Base-by-base conservation (phyloP, 768 basidiomycete genomes). In the Neoboletus brunneissimus region DNA sequence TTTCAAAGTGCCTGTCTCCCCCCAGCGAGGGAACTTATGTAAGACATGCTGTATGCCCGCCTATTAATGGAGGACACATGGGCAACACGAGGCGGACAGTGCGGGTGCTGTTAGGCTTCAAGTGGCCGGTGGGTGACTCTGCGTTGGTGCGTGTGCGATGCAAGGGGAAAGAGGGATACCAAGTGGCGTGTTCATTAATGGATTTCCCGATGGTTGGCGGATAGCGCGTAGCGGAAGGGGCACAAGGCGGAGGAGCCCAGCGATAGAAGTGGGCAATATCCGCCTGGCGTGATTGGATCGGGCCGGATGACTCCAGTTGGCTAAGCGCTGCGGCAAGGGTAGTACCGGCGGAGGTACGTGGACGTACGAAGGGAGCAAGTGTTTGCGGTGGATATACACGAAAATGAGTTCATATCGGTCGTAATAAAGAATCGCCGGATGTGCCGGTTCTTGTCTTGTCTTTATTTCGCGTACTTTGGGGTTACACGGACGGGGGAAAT, bases 11-110 rank as follows among this genome's bases (percentile, higher is more conserved):
- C 32, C 44, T 44, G 31, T 57, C 6, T 34, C 42, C 48, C 40
- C 34, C 35, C 23, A 5, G 42, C 18, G 32, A 51, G 53, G 25
- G 34, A 61, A 48, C 12, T 54, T 66, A 69, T 64, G 51, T 61
- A 61, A 55, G 46, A 20, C 11, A 37, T 41, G 57, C 57, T 55
- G 53, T 56, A 48, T 55, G 40, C 35, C 37, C 22, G 43, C 54
- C 50, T 48, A n/a, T 57, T 53, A 43, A 48, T 57, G 43, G 20
- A n/a, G 45, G 50, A 32, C 54, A 46, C 56, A 56, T 61, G 55
- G 46, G 6, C 29, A 54, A 68, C 64, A 64, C 58, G 69, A 71
- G 68, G 69, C 40, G 20, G 38, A 34, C 11, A 13, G 18, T 16
- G 16, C 51, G 20, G 48, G 34, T 35, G 22, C 37, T 38, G 23